Evolutionary conservation across 345 rosid species (phyloP).

Genomic region (Firmiana major): DNA sequence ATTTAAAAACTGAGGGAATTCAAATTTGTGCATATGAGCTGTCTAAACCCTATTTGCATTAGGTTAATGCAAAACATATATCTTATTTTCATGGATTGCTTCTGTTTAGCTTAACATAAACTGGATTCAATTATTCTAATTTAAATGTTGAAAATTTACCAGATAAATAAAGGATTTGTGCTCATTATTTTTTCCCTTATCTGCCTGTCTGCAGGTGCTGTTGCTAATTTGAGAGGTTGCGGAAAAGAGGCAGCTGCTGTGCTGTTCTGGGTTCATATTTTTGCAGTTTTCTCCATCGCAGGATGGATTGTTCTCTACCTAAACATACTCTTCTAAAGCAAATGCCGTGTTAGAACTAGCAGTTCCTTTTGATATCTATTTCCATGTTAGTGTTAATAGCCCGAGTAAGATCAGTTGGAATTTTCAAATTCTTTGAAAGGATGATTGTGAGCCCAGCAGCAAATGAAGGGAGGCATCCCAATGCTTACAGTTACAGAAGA

Average conservation of each 20-base stretch:
- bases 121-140: not conserved
- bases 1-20: not conserved
- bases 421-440: not conserved
- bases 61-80: not conserved
- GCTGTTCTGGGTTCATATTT: conserved; percentile 96
- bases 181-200: not conserved
- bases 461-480: conserved; percentile 9
- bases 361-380: not conserved
- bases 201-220: conserved; percentile 56
- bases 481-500: conserved; percentile 36
- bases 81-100: not conserved
- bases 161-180: not conserved
- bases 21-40: not conserved
- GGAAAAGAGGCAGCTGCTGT: conserved; percentile 98
- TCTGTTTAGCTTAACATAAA: not conserved
- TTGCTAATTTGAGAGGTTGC: conserved; percentile 90
- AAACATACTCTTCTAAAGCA: conserved; percentile 65
- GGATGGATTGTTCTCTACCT: conserved; percentile 90
- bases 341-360: not conserved
- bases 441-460: not conserved
- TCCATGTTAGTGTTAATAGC: not conserved
- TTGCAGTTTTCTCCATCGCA: conserved; percentile 88
- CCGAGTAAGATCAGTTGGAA: not conserved
- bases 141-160: not conserved
- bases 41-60: not conserved